Conservation (phyloP, 345 rosid genomes). For the Pugionium dolabratum region DNA sequence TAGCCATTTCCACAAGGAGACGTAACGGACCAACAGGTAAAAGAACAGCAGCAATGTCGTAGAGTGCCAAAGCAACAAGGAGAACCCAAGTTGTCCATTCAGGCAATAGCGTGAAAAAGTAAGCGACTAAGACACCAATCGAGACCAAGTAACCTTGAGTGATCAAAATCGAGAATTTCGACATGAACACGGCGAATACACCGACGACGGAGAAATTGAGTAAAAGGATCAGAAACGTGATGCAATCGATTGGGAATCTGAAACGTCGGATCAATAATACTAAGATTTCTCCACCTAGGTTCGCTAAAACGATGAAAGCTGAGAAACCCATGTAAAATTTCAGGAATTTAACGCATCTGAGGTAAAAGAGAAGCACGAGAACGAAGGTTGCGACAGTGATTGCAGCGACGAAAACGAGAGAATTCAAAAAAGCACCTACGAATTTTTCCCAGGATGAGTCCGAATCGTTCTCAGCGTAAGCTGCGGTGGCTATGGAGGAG, state of each 20-base stretch:
- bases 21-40: constrained; percentile 91
- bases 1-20: constrained; percentile 90
- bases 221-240: constrained; percentile 60
- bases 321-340: constrained; percentile 83
- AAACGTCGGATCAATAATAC: constrained; percentile 54
- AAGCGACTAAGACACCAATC: constrained; percentile 88
- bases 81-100: constrained; percentile 96
- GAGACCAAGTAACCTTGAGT: constrained; percentile 80
- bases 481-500: constrained; percentile 68
- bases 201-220: constrained; percentile 83
- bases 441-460: constrained; percentile 89
- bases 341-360: constrained; percentile 75
- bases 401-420: constrained; percentile 74
- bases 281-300: constrained; percentile 77
- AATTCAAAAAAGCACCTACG: constrained; percentile 74
- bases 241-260: constrained; percentile 60
- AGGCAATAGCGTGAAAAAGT: constrained; percentile 85
- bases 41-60: constrained; percentile 92
- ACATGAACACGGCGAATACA: constrained; percentile 81
- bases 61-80: constrained; percentile 78
- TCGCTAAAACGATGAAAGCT: constrained; percentile 73
- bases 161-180: constrained; percentile 83
- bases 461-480: constrained; percentile 67
- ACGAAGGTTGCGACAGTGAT: constrained; percentile 75
- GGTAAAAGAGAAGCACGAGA: constrained; percentile 82